Conservation (phyloP, 495 filamentous ascomycete genomes). For the Parachaetomium inaequale region DNA sequence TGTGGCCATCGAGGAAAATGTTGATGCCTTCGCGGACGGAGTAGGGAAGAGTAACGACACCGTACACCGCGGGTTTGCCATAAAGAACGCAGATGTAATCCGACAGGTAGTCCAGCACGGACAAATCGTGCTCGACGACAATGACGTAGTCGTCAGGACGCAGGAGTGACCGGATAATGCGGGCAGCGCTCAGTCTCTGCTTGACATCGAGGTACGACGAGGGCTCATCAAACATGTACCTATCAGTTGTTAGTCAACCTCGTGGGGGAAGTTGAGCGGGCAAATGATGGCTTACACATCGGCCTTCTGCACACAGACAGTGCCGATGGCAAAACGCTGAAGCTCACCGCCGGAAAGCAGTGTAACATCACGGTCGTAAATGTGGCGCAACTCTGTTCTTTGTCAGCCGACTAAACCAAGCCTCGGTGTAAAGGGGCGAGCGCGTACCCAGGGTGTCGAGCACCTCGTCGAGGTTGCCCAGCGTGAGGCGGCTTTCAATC, state of each 20-base stretch:
- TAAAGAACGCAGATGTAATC: conserved; percentile 98
- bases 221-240: conserved; percentile 98
- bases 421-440: conserved; percentile 31
- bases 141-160: conserved; percentile 93
- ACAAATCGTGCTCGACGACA: conserved; percentile 98
- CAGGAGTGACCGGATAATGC: conserved; percentile 84
- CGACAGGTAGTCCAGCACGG: conserved; percentile 94
- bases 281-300: conserved; percentile 65
- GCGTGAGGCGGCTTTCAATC: conserved; percentile 66
- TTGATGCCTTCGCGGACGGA: conserved; percentile 99
- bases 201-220: conserved; percentile 98
- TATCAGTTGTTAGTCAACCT: conserved; percentile 9
- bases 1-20: conserved; percentile 97
- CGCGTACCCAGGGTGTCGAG: conserved; percentile 64
- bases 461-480: conserved; percentile 81
- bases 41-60: conserved; percentile 94
- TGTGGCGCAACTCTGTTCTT: conserved; percentile 70
- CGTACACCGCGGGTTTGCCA: conserved; percentile 89
- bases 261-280: neutral
- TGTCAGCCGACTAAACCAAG: conserved; percentile 22
- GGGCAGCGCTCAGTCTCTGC: conserved; percentile 88
- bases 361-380: conserved; percentile 81
- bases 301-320: conserved; percentile 91
- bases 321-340: conserved; percentile 93
- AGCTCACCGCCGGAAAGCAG: conserved; percentile 94